Evolutionary conservation across 2,329 filamentous ascomycete species (phyloP), one percentile per base, ranked within the genome.

Genomic region (Claviceps citrina): DNA sequence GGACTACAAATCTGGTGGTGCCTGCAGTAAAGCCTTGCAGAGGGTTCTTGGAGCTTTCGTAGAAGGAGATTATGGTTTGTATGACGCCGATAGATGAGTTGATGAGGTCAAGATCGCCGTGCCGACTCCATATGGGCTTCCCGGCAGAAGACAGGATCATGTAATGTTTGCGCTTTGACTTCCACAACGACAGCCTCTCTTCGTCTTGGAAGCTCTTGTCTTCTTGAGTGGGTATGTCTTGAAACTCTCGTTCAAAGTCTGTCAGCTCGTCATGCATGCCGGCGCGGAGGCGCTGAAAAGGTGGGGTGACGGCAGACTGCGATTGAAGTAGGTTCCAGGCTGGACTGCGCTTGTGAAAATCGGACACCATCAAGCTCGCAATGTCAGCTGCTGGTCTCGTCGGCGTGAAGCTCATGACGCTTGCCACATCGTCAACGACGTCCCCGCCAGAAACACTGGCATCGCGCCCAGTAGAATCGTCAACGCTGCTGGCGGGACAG

Each of bases 31-130:
- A 98, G 12, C 81, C 81, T 47, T 76, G 74, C 9, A 98, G 68
- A 1, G 73, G 75, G 54, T 94, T 84, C 41, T 81, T 73, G 7
- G 80, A 73, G 34, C 78, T 78, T 56, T 94, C 81, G 54, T 93
- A 96, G 56, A 95, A 95, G 1, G 91, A 96, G 46, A 98, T 94
- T 50, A 98, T 89, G 32, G 91, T 98, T 57, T 96, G 91, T 2
- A 95, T 80, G 15, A 98, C 81, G 31, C 91, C 91, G 57, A 96
- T 89, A 51, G 91, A 95, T 38, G 83, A 82, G 51, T 93, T 94
- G 55, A 96, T 85, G 32, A 96, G 66, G 40, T 81, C 78, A 48
- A 93, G 72, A 50, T 95, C 85, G 31, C 93, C 91, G 56, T 98
- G 89, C 36, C 93, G 76, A 53, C 86, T 96, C 69, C 89, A 98